Evolutionary conservation across 116 monocot species (phyloP).

Genomic region (Papilionanthe hybrid): DNA sequence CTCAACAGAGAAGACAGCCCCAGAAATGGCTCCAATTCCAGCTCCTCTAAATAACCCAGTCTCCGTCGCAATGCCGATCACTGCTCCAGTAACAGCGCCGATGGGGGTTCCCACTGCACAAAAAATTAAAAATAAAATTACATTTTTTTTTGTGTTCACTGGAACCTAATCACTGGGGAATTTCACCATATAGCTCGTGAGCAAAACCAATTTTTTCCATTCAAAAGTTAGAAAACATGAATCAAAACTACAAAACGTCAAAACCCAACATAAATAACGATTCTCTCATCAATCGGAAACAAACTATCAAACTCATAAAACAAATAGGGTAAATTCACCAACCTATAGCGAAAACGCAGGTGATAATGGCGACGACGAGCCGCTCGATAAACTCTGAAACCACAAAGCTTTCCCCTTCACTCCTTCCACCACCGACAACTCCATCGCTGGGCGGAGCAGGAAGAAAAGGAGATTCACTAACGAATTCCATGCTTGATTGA

Average conservation of each 20-base stretch:
- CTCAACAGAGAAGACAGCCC: slow-evolving; percentile 51
- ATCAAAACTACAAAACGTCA: not conserved
- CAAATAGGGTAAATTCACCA: not conserved
- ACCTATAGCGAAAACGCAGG: slow-evolving; percentile 45
- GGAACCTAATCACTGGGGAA: not conserved
- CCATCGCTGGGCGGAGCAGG: not conserved
- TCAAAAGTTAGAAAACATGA: not conserved
- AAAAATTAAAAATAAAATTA: not conserved
- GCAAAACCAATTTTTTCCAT: not conserved
- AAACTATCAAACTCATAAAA: not conserved
- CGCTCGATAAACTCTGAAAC: slow-evolving; percentile 19
- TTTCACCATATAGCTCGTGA: not conserved
- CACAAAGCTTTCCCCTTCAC: slow-evolving; percentile 6
- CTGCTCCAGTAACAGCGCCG: slow-evolving; percentile 37
- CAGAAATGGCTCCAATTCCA: slow-evolving; percentile 55
- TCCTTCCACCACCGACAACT: not conserved
- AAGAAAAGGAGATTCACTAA: slow-evolving; percentile 9
- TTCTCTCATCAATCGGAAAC: not conserved
- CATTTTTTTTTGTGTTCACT: not conserved
- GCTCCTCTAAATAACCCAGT: slow-evolving; percentile 37
- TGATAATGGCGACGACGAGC: slow-evolving; percentile 24
- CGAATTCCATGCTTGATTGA: slow-evolving; percentile 15
- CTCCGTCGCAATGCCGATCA: slow-evolving; percentile 38
- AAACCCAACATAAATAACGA: not conserved
- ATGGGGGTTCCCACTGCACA: slow-evolving; percentile 37